Evolutionary conservation across 2,329 filamentous ascomycete genomes (phyloP).

Genomic region (Epichloe aotearoae): DNA sequence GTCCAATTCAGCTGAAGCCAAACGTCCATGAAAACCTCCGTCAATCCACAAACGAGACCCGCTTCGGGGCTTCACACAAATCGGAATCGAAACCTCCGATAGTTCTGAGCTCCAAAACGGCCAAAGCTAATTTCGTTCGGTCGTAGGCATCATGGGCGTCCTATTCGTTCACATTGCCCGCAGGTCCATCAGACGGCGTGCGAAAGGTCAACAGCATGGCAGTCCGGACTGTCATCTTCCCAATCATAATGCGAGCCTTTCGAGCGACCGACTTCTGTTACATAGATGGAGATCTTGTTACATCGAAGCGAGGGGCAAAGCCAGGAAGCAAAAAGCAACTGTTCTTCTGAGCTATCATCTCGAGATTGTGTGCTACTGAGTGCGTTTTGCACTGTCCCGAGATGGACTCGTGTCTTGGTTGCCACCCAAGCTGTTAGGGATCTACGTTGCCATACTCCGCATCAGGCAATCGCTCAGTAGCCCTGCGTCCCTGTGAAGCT

Average conservation of each 20-base stretch:
- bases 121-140: not conserved
- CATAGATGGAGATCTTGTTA: not conserved
- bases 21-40: not conserved
- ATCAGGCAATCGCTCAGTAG: not conserved
- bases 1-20: too few species aligned
- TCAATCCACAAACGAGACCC: not conserved
- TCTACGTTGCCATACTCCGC: not conserved
- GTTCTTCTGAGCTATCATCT: not conserved
- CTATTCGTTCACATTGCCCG: not conserved
- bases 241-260: not conserved
- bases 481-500: not conserved
- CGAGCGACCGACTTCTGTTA: not conserved
- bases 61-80: not conserved
- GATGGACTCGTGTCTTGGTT: not conserved
- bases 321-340: not conserved
- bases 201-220: not conserved
- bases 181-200: not conserved
- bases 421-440: not conserved
- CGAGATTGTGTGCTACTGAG: not conserved
- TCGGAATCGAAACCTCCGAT: not conserved
- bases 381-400: not conserved
- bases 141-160: not conserved
- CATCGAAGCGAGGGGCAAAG: slow-evolving; percentile 1
- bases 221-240: not conserved
- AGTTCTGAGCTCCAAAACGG: not conserved